Evolutionary conservation across 2,329 filamentous ascomycete genomes (phyloP).

Genomic region (Gremmenia infestans): DNA sequence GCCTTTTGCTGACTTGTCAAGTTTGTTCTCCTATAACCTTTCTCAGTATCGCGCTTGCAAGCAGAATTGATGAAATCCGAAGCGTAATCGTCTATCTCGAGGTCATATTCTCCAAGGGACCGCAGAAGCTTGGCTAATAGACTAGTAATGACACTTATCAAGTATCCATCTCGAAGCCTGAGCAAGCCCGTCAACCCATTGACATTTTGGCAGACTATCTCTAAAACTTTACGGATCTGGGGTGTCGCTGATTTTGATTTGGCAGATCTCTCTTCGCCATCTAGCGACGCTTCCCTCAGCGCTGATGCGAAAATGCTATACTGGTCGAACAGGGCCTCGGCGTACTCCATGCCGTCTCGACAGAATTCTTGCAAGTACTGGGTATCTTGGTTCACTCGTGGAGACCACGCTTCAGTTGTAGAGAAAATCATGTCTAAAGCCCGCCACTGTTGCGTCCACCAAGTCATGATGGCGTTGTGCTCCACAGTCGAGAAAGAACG

Average conservation of each 20-base stretch:
- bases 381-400: conserved; percentile 46
- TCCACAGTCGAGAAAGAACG: conserved; percentile 23
- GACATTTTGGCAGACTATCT: conserved; percentile 60
- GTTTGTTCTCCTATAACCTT: conserved; percentile 66
- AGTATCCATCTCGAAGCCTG: conserved; percentile 79
- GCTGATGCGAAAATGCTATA: conserved; percentile 69
- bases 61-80: conserved; percentile 60
- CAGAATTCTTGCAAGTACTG: conserved; percentile 83
- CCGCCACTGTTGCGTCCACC: conserved; percentile 84
- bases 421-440: conserved; percentile 76
- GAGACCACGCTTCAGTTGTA: conserved; percentile 79
- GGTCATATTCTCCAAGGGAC: conserved; percentile 70
- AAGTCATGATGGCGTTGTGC: conserved; percentile 49
- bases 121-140: conserved; percentile 80
- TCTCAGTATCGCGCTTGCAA: conserved; percentile 51
- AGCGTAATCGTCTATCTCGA: conserved; percentile 61
- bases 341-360: conserved; percentile 90
- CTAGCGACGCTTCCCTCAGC: conserved; percentile 36
- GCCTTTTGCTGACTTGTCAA: conserved; percentile 78
- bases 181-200: conserved; percentile 79
- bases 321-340: conserved; percentile 77
- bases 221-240: conserved; percentile 51
- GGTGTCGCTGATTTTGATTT: conserved; percentile 29
- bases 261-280: conserved; percentile 23
- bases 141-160: conserved; percentile 75